Percentiles rank a stretch among this genome's conserved stretches.
Evolutionary conservation across 192 early-diverging fungal genomes (phyloP).

Genomic region (Coemansia sp.): DNA sequence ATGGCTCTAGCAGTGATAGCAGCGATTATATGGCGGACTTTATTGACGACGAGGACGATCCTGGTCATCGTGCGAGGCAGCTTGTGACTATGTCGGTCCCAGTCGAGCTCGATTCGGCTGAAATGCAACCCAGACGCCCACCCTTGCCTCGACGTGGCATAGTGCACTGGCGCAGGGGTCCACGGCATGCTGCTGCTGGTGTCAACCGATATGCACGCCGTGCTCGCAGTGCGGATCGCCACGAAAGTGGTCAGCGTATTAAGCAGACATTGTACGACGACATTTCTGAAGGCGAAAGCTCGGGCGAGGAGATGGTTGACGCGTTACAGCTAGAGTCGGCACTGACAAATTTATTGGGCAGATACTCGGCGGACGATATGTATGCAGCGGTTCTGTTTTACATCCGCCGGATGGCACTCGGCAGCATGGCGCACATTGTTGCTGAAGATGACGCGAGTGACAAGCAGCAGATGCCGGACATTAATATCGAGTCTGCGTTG

Average conservation of each 20-base stretch:
- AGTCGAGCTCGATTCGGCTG: background rate
- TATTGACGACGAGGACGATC: slow-evolving; percentile 33
- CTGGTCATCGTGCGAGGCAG: no score
- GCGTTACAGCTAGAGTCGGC: background rate
- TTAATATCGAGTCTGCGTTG: slow-evolving; percentile 13
- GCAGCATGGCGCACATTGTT: background rate
- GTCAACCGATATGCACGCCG: background rate
- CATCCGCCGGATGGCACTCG: slow-evolving; percentile 9
- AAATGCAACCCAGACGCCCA: background rate
- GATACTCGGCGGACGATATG: slow-evolving; percentile 3
- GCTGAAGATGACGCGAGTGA: background rate
- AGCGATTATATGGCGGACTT: slow-evolving; percentile 46
- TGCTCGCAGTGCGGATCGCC: background rate
- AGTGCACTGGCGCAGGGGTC: background rate
- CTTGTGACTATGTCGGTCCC: background rate
- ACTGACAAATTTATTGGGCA: background rate
- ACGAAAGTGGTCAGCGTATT: background rate
- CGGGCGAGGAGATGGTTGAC: background rate
- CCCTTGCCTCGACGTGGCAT: background rate
- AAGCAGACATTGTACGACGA: background rate
- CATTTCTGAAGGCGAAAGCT: background rate
- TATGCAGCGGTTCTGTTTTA: background rate
- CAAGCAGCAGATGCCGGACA: background rate
- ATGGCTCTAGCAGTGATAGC: background rate
- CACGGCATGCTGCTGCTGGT: no score